These are phyloP conservation scores for Cryphonectria nitschkei DNA, from an alignment of 2,329 filamentous ascomycete genomes.

Conservation along the genomic window DNA sequence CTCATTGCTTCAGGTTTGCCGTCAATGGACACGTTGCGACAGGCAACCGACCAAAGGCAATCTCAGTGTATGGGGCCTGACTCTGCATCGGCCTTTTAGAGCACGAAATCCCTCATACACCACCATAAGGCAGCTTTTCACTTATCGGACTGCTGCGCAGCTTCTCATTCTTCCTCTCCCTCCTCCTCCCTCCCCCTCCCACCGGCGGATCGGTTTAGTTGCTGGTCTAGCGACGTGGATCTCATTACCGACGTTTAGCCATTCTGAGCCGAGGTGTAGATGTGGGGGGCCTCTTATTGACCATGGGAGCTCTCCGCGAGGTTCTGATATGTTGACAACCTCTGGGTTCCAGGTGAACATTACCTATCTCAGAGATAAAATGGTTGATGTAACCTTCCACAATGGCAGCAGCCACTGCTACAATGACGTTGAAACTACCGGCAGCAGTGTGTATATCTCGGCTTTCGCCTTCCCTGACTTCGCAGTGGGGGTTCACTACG, in stretches of 20 bases:
- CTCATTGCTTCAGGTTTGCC: neutral
- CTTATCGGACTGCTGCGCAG: neutral
- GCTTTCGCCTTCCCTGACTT: neutral
- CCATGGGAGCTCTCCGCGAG: neutral
- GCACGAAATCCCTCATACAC: neutral
- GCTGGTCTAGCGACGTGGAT: neutral
- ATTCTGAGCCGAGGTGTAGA: neutral
- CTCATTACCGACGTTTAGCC: neutral
- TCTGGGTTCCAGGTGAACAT: slow-evolving; percentile 1
- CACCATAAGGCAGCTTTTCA: neutral
- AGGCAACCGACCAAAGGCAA: neutral
- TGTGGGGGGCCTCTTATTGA: neutral
- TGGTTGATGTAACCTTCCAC: slow-evolving; percentile 25
- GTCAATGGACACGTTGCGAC: neutral
- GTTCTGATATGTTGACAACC: neutral
- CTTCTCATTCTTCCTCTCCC: neutral
- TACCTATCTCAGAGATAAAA: slow-evolving; percentile 2
- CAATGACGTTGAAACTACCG: slow-evolving; percentile 8
- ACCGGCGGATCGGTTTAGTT: neutral
- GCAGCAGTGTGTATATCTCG: slow-evolving; percentile 14
- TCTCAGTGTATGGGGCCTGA: neutral
- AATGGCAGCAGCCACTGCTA: neutral
- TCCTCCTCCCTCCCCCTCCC: neutral
- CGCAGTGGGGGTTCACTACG: slow-evolving; percentile 5
- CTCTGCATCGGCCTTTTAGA: neutral